A percentile compares a stretch with the other conserved stretches of the same genome.
phyloP scores from a whole-genome alignment of 2,329 filamentous ascomycete species.

The Corynespora cassiicola region DNA sequence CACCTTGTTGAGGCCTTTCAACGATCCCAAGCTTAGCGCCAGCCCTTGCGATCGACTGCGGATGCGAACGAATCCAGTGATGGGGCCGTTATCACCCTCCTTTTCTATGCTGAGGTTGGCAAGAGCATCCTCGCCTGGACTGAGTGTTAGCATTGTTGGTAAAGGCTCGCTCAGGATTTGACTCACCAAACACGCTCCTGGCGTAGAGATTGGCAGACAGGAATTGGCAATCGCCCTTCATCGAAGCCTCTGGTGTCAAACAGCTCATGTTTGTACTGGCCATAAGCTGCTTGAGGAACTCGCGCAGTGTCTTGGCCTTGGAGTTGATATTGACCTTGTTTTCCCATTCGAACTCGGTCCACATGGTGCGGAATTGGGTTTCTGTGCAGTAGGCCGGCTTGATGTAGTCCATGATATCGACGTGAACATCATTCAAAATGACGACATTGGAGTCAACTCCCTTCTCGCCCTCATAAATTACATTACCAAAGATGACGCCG shows the following conservation, averaged over 20 bases:
- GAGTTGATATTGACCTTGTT: slow-evolving; percentile 99
- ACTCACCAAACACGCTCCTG: slow-evolving; percentile 95
- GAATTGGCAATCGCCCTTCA: slow-evolving; percentile 98
- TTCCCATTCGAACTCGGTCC: slow-evolving; percentile 99
- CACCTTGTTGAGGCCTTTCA: slow-evolving; percentile 82
- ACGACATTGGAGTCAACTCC: slow-evolving; percentile 80
- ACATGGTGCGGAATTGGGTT: slow-evolving; percentile 99
- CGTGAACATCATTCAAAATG: slow-evolving; percentile 96
- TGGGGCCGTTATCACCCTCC: slow-evolving; percentile 91
- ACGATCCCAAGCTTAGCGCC: slow-evolving; percentile 87
- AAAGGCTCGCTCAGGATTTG: slow-evolving; percentile 7
- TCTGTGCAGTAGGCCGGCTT: slow-evolving; percentile 96
- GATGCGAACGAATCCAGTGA: slow-evolving; percentile 97
- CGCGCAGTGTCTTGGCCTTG: slow-evolving; percentile 88
- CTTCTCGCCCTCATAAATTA: slow-evolving; percentile 84
- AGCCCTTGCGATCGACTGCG: slow-evolving; percentile 95
- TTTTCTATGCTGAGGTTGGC: slow-evolving; percentile 98
- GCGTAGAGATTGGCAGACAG: slow-evolving; percentile 96
- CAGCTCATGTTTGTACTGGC: slow-evolving; percentile 99
- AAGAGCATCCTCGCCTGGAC: slow-evolving; percentile 90
- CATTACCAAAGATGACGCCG: slow-evolving; percentile 97
- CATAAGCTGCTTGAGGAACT: slow-evolving; percentile 95
- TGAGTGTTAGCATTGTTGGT: slow-evolving; percentile 10
- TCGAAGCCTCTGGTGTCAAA: slow-evolving; percentile 90
- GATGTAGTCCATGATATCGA: slow-evolving; percentile 99